Base-by-base conservation (phyloP, 2,329 filamentous ascomycete genomes). In the Neonectria faginata region DNA sequence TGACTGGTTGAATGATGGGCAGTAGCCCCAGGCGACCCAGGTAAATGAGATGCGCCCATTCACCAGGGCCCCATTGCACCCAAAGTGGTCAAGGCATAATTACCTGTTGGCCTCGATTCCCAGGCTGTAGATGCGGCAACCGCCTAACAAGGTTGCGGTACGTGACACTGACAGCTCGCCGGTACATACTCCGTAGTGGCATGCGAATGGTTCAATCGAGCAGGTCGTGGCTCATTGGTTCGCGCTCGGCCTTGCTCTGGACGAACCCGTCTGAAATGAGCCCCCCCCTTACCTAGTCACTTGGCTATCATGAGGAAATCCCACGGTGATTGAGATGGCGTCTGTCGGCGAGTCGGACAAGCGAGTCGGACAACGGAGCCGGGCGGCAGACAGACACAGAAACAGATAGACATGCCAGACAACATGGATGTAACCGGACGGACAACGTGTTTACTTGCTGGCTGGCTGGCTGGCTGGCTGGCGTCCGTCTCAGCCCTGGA, bases 231-330 rank as follows among this genome's bases (percentile, higher is more conserved):
- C 42, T 55, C 29, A 63, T 51, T 51, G 57, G 47, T n/a, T 53
- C 36, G 57, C n/a, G 57, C 42, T 59, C 36, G 57, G 27, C 12
- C 47, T 50, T 25, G 45, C 25, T 22, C 12, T 25, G 47, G 47
- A 60, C 57, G 67, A 68, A 66, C 60, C 60, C 63, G 69, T 64
- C 71, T 66, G 70, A 72, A 73, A 72, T 72, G 70, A 72, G 60
- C 52, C 57, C 62, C 42, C 72, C 25, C 5, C 4, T 5, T 72
- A 70, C 70, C 57, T 70, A 72, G 68, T 62, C 62, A 58, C 29
- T 54, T 55, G 53, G 48, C 54, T 58, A 51, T 44, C 60, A 45
- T 48, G 33, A 53, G 31, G 48, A 45, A 60, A 53, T 44, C n/a
- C 45, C 41, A 36, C 41, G 18, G 54, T n/a, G 42, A 36, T 36